A percentile compares a stretch with the other conserved stretches of the same genome.
Evolutionary conservation across 176 grass and related monocot genomes (phyloP).

Genomic region (Leersia perrieri): DNA sequence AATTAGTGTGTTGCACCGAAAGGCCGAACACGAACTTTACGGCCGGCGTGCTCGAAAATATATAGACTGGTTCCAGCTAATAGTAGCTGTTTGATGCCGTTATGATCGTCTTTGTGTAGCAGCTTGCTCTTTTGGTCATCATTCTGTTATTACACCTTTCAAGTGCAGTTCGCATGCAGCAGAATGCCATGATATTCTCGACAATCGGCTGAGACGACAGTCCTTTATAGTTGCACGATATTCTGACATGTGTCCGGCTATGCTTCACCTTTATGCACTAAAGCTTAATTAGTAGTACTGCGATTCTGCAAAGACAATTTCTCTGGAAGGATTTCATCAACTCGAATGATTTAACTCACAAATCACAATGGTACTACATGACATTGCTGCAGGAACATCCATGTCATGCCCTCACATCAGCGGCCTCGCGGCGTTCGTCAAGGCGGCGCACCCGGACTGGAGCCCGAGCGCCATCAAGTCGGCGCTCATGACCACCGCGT

Average conservation of each 20-base stretch:
- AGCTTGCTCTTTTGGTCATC: constrained; percentile 21
- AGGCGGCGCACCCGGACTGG: constrained; percentile 83
- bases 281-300: not conserved
- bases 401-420: constrained; percentile 98
- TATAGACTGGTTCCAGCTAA: not conserved
- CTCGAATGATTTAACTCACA: not conserved
- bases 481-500: constrained; percentile 87
- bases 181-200: constrained; percentile 17
- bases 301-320: too few relatives aligned
- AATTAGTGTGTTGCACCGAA: not conserved
- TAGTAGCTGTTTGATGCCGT: not conserved
- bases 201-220: not conserved
- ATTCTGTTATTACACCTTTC: constrained; percentile 22
- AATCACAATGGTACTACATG: not conserved
- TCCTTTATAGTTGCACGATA: not conserved
- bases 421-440: constrained; percentile 71
- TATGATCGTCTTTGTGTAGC: not conserved
- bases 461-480: constrained; percentile 92
- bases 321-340: not conserved
- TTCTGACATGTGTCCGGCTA: not conserved
- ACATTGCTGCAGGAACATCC: constrained; percentile 65
- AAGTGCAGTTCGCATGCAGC: constrained; percentile 24
- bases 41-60: not conserved
- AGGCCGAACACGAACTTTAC: not conserved
- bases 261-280: not conserved